A percentile compares a stretch with the other conserved stretches of the same genome.
These are phyloP conservation scores for Yamadazyma jaroonii DNA, from an alignment of 1,139 yeast species.

Conservation along the genomic window DNA sequence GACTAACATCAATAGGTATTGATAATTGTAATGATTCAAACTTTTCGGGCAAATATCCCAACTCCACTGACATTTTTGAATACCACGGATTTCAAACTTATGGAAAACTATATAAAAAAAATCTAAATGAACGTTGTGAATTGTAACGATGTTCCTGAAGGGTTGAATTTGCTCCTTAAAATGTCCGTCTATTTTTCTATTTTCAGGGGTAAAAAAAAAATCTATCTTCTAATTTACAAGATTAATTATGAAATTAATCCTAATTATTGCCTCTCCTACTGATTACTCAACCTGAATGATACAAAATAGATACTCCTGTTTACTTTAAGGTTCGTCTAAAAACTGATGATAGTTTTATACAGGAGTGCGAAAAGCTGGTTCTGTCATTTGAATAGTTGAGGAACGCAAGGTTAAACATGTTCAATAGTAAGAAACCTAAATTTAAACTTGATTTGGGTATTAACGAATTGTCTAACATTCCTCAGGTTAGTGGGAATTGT, in stretches of 20 bases:
- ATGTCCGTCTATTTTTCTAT: too few relatives aligned
- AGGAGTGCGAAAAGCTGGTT: neutral
- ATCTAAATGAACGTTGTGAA: too few relatives aligned
- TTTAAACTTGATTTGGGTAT: slow-evolving; percentile 61
- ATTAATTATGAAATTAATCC: too few relatives aligned
- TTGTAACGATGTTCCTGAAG: too few relatives aligned
- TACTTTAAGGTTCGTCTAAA: slow-evolving; percentile 1
- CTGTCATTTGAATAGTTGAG: neutral
- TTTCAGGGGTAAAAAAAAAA: too few relatives aligned
- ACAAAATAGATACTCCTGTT: neutral
- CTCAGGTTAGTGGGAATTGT: slow-evolving; percentile 72
- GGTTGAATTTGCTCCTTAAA: too few relatives aligned
- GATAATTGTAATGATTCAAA: slow-evolving; percentile 13
- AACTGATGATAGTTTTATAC: slow-evolving; percentile 2
- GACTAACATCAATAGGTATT: slow-evolving; percentile 12
- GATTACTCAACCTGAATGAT: neutral
- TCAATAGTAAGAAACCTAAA: slow-evolving; percentile 24
- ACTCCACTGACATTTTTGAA: slow-evolving; percentile 2
- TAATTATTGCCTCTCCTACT: neutral
- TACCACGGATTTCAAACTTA: too few relatives aligned
- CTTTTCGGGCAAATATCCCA: neutral
- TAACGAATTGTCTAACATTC: slow-evolving; percentile 75
- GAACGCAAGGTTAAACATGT: slow-evolving; percentile 2
- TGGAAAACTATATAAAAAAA: too few relatives aligned
- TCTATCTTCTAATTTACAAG: too few relatives aligned